phyloP scores from a whole-genome alignment of 1,284 basidiomycete genomes.

The Peniophora sp. region DNA sequence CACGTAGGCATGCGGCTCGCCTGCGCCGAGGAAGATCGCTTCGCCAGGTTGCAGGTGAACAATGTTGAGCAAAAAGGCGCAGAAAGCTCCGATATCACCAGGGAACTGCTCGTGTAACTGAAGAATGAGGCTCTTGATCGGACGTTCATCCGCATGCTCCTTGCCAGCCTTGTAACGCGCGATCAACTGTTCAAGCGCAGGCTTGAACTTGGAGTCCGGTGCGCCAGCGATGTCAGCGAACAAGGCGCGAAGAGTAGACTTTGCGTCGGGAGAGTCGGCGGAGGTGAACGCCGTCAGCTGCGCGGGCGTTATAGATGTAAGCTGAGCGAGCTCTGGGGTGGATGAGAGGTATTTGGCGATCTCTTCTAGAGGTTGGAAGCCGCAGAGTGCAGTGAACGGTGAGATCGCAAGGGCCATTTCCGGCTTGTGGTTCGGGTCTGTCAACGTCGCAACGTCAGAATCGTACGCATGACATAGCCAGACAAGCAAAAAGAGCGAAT shows the following conservation, averaged over 20 bases:
- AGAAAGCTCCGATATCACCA: constrained; percentile 90
- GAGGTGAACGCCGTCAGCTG: constrained; percentile 43
- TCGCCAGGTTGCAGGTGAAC: constrained; percentile 76
- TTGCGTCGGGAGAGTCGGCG: constrained; percentile 40
- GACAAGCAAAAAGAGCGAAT: not conserved
- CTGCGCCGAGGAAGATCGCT: constrained; percentile 91
- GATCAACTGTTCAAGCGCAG: constrained; percentile 54
- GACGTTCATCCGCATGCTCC: constrained; percentile 30
- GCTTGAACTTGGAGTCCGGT: constrained; percentile 38
- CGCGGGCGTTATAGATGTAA: constrained; percentile 48
- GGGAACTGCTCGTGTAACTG: constrained; percentile 81
- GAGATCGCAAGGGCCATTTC: constrained; percentile 98
- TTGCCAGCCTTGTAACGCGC: constrained; percentile 48
- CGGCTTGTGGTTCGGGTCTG: constrained; percentile 93
- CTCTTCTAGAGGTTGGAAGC: constrained; percentile 74
- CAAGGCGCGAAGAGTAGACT: constrained; percentile 61
- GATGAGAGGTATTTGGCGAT: constrained; percentile 62
- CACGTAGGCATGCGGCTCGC: constrained; percentile 96
- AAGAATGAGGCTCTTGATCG: constrained; percentile 63
- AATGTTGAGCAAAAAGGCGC: constrained; percentile 88
- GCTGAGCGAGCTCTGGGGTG: constrained; percentile 73
- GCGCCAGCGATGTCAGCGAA: constrained; percentile 84
- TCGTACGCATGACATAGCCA: not conserved
- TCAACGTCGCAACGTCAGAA: not conserved
- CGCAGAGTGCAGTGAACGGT: constrained; percentile 86